Evolutionary conservation across 345 rosid genomes (phyloP), one percentile per base, ranked within the genome.

Genomic region (Camelina sativa): DNA sequence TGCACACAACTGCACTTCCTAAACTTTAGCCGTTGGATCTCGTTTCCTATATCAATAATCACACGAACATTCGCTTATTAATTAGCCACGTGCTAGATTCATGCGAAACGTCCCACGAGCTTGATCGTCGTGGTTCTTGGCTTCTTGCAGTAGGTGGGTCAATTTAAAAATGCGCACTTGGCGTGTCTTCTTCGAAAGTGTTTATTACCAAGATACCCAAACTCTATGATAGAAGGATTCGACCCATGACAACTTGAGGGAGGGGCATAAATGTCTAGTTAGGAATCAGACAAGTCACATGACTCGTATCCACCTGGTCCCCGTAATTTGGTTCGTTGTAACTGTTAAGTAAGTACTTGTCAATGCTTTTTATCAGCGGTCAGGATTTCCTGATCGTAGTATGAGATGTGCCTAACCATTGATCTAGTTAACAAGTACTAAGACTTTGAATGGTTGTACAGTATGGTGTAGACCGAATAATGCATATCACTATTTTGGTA

Each of bases 361-460:
- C 44, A 48, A 17, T 48, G 78, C 25, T 40, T 23, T 56, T 4
- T 13, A 62, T 55, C 61, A 63, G 64, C 72, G 72, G 67, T 63
- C 54, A 48, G 25, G 6, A 44, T 16, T 46, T 61, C 30, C 6
- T 63, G 53, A 46, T 54, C 43, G 30, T 23, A 62, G 23, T 20
- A 20, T 43, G 44, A 54, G 57, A 43, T 28, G 52, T 62, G 58
- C 70, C 75, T 62, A 62, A 62, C 70, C 75, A 63, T 69, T 54
- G 71, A 76, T 76, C 34, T 35, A 53, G 6, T n/a, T 46, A 32
- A 67, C 67, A 57, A 22, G 34, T 57, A 43, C 30, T 44, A n/a
- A n/a, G n/a, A n/a, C n/a, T n/a, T n/a, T n/a, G n/a, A n/a, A n/a
- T n/a, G n/a, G n/a, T n/a, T n/a, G n/a, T n/a, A n/a, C n/a, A n/a